A percentile compares a stretch with the other conserved stretches of the same genome.
Evolutionary conservation across 2,329 filamentous ascomycete species (phyloP).

Genomic region (Huntiella bhutanensis): DNA sequence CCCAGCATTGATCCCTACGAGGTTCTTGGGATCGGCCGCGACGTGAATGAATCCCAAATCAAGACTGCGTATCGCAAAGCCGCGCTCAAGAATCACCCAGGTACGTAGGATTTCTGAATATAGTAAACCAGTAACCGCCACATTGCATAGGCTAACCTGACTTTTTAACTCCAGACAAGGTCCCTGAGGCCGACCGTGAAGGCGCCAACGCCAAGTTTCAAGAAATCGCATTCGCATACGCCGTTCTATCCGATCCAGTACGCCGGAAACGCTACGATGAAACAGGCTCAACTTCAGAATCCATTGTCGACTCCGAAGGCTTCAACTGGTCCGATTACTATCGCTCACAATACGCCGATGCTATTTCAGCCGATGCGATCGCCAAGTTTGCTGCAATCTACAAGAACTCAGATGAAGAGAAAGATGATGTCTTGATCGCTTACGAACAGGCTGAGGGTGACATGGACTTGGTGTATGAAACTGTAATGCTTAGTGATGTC

Average conservation of each 20-base stretch:
- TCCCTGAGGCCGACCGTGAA: conserved; percentile 43
- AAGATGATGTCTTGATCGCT: conserved; percentile 53
- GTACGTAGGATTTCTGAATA: conserved; percentile 25
- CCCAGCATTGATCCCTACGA: conserved; percentile 60
- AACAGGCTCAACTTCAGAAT: conserved; percentile 77
- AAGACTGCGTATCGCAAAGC: conserved; percentile 84
- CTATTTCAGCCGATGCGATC: conserved; percentile 57
- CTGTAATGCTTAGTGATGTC: conserved; percentile 72
- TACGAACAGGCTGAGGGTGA: conserved; percentile 57
- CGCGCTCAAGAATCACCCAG: conserved; percentile 71
- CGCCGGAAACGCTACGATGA: conserved; percentile 74
- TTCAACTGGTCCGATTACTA: conserved; percentile 91
- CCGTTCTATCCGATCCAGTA: conserved; percentile 65
- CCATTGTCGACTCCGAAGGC: conserved; percentile 53
- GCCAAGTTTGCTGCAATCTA: conserved; percentile 59
- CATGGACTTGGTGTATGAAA: conserved; percentile 59
- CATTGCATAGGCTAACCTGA: conserved; percentile 12
- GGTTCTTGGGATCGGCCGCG: conserved; percentile 50
- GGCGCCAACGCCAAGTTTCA: conserved; percentile 70
- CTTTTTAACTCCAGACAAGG: conserved; percentile 47
- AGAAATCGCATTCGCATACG: conserved; percentile 81
- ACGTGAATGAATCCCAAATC: conserved; percentile 59
- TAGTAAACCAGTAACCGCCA: neutral
- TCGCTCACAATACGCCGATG: conserved; percentile 59
- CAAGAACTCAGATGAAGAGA: conserved; percentile 73